Evolutionary conservation across 2,329 filamentous ascomycete species (phyloP).

Genomic region (Xylaria sp.): DNA sequence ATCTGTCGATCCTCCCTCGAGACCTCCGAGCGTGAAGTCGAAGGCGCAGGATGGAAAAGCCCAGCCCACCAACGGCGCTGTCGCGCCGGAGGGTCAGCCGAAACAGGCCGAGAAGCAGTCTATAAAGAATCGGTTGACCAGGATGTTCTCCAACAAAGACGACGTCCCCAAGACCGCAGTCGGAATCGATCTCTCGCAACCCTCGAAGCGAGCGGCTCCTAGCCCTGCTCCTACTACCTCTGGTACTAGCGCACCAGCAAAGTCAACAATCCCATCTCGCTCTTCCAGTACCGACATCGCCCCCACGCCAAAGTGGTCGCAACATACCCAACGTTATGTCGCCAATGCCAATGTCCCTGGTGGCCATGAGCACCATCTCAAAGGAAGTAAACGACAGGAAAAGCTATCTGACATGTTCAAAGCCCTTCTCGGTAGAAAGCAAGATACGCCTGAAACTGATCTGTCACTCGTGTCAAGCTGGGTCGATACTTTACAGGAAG

Average conservation of each 20-base stretch:
- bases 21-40: constrained; percentile 38
- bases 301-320: constrained; percentile 40
- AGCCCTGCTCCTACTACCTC: constrained; percentile 41
- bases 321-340: constrained; percentile 55
- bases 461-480: constrained; percentile 92
- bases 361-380: constrained; percentile 85
- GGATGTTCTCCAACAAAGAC: constrained; percentile 69
- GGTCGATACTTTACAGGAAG: constrained; percentile 90
- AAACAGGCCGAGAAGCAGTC: constrained; percentile 58
- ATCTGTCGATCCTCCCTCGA: constrained; percentile 40
- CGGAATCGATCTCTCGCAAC: constrained; percentile 43
- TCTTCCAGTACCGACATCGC: constrained; percentile 33
- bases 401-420: constrained; percentile 93
- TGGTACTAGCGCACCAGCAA: constrained; percentile 42
- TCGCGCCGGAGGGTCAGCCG: constrained; percentile 42
- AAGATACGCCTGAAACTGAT: constrained; percentile 77
- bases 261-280: constrained; percentile 40
- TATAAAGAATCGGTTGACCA: constrained; percentile 67
- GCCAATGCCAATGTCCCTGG: constrained; percentile 61
- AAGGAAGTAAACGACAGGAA: constrained; percentile 89
- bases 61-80: constrained; percentile 38
- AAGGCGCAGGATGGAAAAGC: constrained; percentile 29
- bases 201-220: constrained; percentile 35
- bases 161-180: constrained; percentile 45
- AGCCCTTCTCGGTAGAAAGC: constrained; percentile 82